Base-by-base conservation (phyloP, 352 stramenopile species). In the Pythium phragmitis region DNA sequence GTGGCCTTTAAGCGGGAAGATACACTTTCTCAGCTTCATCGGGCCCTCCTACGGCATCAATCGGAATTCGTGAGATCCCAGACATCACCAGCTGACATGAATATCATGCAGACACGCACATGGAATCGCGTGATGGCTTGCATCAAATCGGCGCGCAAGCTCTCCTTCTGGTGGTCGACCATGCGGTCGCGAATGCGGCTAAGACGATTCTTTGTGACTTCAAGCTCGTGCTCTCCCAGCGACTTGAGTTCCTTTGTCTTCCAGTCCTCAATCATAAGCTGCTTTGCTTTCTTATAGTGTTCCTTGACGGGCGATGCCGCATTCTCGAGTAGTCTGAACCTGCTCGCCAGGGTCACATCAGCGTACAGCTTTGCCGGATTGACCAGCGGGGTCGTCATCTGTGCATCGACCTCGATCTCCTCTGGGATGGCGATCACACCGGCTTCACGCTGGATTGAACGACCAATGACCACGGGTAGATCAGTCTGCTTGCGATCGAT, bases 271-370 rank as follows among this genome's bases (percentile, higher is more conserved):
- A 88, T 75, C 11, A 70, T 65, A 26, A 82, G 53, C 3, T 59
- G 52, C 26, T 86, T 85, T 0, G 73, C 64, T 30, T 82, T 80
- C 46, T 85, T 80, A 59, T 80, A 89, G 28, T 91, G 76, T 2
- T 91, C 74, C 12, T 77, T 70, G 0, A 78, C 80, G 34, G 85
- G 82, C 3, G 56, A 33, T 4, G 85, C 69, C 0, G 76, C 70
- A 16, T 54, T 73, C 33, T 90, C 80, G 2, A 93, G 61, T 4
- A 93, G 66, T 39, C 83, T 74, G 21, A 92, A 67, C 37, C 89
- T 88, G 49, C 77, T 90, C 34, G 74, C 73, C 77, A 92, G 79
- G 1, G 62, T 83, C 7, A 92, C 68, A 41, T 85, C 72, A 3
- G 76, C 60, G 14, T 87, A 62, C 28, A 89, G 28, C 16, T 70